These are phyloP conservation scores for Tripterygium wilfordii DNA, from an alignment of 177 flowering plant genomes.

Conservation along the genomic window DNA sequence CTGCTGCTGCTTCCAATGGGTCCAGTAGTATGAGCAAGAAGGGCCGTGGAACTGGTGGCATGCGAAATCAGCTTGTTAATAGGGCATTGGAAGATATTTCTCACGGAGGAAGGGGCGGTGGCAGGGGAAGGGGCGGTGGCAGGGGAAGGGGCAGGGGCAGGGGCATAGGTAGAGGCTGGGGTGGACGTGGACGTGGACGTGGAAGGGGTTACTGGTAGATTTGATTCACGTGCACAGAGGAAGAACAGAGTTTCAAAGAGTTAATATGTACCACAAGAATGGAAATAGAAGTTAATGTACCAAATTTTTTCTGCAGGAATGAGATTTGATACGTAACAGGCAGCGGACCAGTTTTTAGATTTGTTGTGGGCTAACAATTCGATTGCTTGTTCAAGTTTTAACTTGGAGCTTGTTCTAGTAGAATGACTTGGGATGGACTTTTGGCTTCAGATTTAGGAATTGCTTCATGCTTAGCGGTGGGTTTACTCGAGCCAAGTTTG, in stretches of 20 bases:
- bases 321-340: slow-evolving; percentile 4
- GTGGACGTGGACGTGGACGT: slow-evolving; percentile 50
- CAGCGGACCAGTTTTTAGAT: slow-evolving; percentile 5
- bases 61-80: slow-evolving; percentile 69
- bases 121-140: slow-evolving; percentile 45
- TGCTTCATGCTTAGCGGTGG: too few relatives aligned
- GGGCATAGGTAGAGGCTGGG: slow-evolving; percentile 39
- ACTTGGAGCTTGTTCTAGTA: not conserved
- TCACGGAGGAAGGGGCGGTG: slow-evolving; percentile 45
- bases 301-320: not conserved
- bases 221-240: not conserved
- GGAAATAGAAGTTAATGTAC: slow-evolving; percentile 7
- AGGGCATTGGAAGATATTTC: slow-evolving; percentile 76
- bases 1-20: slow-evolving; percentile 39
- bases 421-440: not conserved
- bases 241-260: too few relatives aligned
- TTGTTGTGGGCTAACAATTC: slow-evolving; percentile 4
- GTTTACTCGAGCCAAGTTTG: too few relatives aligned
- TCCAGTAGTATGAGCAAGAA: slow-evolving; percentile 43
- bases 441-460: not conserved
- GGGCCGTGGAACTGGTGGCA: slow-evolving; percentile 65
- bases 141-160: slow-evolving; percentile 43
- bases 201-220: slow-evolving; percentile 51
- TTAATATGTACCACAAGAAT: slow-evolving; percentile 1
- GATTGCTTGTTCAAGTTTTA: too few relatives aligned